A percentile compares a stretch with the other conserved stretches of the same genome.
Evolutionary conservation across 1,284 basidiomycete species (phyloP).

Genomic region (Meira miltonrushii): DNA sequence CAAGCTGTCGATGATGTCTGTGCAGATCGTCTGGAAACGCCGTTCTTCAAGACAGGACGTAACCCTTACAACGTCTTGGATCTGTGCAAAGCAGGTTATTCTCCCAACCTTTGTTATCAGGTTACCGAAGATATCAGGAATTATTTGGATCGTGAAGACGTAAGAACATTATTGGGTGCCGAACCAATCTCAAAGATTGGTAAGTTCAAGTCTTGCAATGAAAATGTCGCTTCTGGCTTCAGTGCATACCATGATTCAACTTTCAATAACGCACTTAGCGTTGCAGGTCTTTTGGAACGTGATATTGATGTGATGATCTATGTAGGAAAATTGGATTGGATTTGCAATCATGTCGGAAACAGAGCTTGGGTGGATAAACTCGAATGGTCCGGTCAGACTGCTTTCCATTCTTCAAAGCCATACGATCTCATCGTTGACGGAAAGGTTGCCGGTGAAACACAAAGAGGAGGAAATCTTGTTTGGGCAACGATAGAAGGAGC

Average conservation of each 20-base stretch:
- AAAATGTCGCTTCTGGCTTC: conserved; percentile 25
- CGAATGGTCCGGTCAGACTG: conserved; percentile 21
- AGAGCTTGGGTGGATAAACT: conserved; percentile 25
- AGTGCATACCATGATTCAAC: conserved; percentile 16
- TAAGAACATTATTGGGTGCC: conserved; percentile 33
- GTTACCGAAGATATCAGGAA: conserved; percentile 32
- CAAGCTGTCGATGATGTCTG: conserved; percentile 20
- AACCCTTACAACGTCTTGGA: conserved; percentile 47
- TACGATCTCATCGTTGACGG: conserved; percentile 29
- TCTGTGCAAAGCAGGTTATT: conserved; percentile 30
- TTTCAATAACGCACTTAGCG: conserved; percentile 55
- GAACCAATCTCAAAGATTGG: conserved; percentile 32
- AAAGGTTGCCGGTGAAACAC: conserved; percentile 24
- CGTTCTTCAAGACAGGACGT: conserved; percentile 31
- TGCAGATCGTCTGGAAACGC: conserved; percentile 21
- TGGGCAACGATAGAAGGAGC: conserved; percentile 39
- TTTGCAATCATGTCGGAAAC: conserved; percentile 43
- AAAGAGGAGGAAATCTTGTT: conserved; percentile 21
- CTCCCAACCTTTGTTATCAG: conserved; percentile 34
- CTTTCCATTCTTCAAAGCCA: conserved; percentile 18
- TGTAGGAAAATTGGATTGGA: conserved; percentile 58
- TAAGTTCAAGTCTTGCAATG: conserved; percentile 21
- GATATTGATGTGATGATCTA: conserved; percentile 69
- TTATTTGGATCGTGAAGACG: conserved; percentile 42
- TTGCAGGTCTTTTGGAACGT: conserved; percentile 68